Conservation (phyloP, 2,329 filamentous ascomycete species). For the Fusarium compactum region DNA sequence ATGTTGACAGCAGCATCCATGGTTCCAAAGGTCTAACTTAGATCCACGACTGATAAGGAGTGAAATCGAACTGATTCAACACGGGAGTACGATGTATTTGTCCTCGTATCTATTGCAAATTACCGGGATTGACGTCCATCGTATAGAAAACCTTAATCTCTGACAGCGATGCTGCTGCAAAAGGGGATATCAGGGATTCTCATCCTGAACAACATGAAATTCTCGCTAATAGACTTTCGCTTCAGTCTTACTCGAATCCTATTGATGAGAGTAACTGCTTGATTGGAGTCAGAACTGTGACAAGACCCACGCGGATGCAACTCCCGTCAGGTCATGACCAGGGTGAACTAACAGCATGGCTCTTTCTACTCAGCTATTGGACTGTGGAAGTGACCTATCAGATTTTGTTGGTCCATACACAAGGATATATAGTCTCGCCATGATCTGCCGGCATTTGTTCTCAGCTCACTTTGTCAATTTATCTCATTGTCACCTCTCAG, state of each 20-base stretch:
- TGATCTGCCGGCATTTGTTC: not conserved
- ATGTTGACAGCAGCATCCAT: not conserved
- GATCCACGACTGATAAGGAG: not conserved
- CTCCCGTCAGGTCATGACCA: not conserved
- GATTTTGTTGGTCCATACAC: not conserved
- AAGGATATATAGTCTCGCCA: conserved; percentile 4
- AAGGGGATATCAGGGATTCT: not conserved
- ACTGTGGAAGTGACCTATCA: not conserved
- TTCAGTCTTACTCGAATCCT: not conserved
- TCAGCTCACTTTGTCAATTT: not conserved
- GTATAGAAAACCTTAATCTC: not conserved
- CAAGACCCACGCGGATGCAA: not conserved
- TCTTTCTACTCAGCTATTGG: not conserved
- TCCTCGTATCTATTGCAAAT: not conserved
- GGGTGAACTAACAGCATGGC: not conserved
- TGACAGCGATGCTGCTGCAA: not conserved
- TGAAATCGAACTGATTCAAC: not conserved
- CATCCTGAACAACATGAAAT: not conserved
- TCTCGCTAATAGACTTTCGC: not conserved
- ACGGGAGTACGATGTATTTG: not conserved
- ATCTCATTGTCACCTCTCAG: not conserved
- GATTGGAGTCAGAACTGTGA: not conserved
- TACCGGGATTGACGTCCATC: not conserved
- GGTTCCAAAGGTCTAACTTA: not conserved
- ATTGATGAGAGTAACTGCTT: not conserved